Evolutionary conservation across 805 yeast genomes (phyloP), one percentile per base, ranked within the genome.

Genomic region (Kluyveromyces siamensis): DNA sequence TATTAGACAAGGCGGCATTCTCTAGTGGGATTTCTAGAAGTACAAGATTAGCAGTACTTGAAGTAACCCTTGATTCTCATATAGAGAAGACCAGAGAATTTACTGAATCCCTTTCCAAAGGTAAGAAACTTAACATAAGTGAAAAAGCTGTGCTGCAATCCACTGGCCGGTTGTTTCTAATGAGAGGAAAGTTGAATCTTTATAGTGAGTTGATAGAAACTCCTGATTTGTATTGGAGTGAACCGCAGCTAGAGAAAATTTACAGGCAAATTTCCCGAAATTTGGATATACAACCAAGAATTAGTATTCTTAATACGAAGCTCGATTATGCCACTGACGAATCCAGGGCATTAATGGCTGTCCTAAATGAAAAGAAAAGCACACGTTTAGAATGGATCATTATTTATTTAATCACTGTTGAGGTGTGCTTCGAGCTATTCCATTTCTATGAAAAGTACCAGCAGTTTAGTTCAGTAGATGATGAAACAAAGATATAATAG

Each of bases 151-250:
- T 84, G 4, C 66, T 88, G 45, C 72, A 72, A 55, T 71, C 82
- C 6, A 87, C 93, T 0, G 96, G 96, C 0, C 72, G 81, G 48
- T 69, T 90, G 19, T 77, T 90, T 54, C 68, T 87, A 40, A 70
- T 90, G 13, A 71, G 97, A 51, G 96, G 96, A 1, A 84, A 84
- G 55, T 72, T 90, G 55, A 90, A 90, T 57, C 68, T 90, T 33
- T 88, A 90, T 64, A 84, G 91, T 9, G 96, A 89, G 59, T 73
- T 90, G 50, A 87, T 87, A 30, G 96, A 89, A 57, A 87, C 95
- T 0, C 97, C 97, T 0, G 97, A 90, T 63, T 67, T 88, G 40
- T 90, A 89, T 65, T 90, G 97, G 97, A 77, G 87, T 42, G 96
- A 89, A 60, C 95, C 96, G 1, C 79, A 80, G 35, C 70, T 90